Base-by-base conservation (phyloP, 2,329 filamentous ascomycete species). In the Ophiostoma novo-ulmi region DNA sequence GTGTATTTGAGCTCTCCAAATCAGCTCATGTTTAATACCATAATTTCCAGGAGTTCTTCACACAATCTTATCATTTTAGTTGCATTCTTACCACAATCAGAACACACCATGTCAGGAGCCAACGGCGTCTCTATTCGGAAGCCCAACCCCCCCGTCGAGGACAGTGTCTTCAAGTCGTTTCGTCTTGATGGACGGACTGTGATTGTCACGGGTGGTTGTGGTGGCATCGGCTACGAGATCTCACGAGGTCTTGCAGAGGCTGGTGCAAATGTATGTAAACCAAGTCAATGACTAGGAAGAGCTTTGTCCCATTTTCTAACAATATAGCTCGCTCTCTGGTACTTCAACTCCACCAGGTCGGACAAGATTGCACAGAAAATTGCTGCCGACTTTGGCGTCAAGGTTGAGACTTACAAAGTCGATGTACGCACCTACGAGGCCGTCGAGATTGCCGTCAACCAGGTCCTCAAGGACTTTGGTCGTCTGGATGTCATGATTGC, bases 401-500 rank as follows among this genome's bases (percentile, higher is more conserved):
- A 89, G 79, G 87, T 82, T 80, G 84, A 82, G 77, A 86, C 87
- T 10, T 89, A 88, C 79, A 83, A 86, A 75, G 86, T 90, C 72
- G 84, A 90, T 75, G 83, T 90, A 10, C 84, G 82, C 39, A 81
- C 82, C 3, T 83, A 81, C 74, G 82, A 85, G 31, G 80, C 82
- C 5, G 84, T 88, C 13, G 80, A 84, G 44, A 76, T 79, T 13
- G 81, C 84, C 11, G 81, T 90, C 61, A 79, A 84, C 72, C 78
- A 81, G 7, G 84, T 87, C 73, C 80, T 89, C 58, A 78, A 81
- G 71, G 90, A 94, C 20, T 91, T 94, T 80, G 89, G 89, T 71
- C 87, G 90, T 4, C 85, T 94, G 7, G 91, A 94, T 76, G 83
- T 93, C 74, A 93, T 94, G 75, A 87, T 94, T 65, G 91, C 91